Evolutionary conservation across 164 flowering plant species (phyloP).

Genomic region (Cinnamomum chago): DNA sequence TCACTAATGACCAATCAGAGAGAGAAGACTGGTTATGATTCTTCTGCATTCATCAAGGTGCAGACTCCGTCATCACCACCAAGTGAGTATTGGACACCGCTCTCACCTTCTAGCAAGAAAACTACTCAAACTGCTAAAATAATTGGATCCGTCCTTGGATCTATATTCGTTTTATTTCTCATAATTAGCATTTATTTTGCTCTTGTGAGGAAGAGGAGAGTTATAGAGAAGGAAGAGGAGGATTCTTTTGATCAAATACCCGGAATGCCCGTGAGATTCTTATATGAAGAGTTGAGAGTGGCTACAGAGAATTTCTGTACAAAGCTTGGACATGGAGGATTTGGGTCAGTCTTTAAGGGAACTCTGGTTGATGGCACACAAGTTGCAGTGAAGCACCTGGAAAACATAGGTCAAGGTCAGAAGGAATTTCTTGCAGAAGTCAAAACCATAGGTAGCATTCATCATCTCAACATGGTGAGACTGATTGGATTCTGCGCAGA

Average conservation of each 20-base stretch:
- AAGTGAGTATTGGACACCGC: background rate
- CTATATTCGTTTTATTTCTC: background rate
- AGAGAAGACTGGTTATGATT: background rate
- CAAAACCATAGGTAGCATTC: conserved; percentile 17
- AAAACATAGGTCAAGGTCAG: conserved; percentile 20
- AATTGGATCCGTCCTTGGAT: conserved; percentile 8
- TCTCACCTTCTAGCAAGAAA: background rate
- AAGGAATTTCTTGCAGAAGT: conserved; percentile 27
- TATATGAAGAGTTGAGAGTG: background rate
- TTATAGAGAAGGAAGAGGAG: background rate
- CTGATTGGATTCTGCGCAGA: conserved; percentile 20
- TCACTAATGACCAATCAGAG: conserved; percentile 2
- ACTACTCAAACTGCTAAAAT: background rate
- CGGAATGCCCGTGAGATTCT: background rate
- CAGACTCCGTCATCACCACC: background rate
- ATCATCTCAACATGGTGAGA: conserved; percentile 28
- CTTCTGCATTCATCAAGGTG: conserved; percentile 22
- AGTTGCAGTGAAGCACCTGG: conserved; percentile 29
- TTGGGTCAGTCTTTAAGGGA: conserved; percentile 8
- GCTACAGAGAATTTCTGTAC: background rate
- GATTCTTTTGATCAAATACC: background rate
- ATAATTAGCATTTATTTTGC: background rate
- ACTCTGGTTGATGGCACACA: conserved; percentile 8
- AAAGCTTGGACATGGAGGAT: conserved; percentile 8
- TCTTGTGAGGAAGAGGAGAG: background rate